Conservation (phyloP, 495 filamentous ascomycete genomes). For the Aspergillus heteromorphus region DNA sequence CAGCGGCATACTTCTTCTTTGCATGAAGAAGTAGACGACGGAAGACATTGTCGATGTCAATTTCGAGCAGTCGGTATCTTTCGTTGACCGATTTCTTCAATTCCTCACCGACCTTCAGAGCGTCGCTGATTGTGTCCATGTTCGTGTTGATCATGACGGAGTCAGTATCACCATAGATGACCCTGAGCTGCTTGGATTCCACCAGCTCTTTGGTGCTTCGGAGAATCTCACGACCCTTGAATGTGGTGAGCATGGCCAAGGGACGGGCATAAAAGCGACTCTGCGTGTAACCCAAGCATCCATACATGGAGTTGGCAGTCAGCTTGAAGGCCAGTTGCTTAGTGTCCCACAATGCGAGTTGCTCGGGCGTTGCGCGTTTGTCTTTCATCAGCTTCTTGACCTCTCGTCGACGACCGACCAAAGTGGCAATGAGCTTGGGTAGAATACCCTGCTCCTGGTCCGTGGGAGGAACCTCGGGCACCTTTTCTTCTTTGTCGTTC, state of each 20-base stretch:
- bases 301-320: slow-evolving; percentile 99
- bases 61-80: slow-evolving; percentile 82
- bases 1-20: slow-evolving; percentile 98
- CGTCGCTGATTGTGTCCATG: slow-evolving; percentile 86
- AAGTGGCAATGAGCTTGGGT: slow-evolving; percentile 80
- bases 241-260: slow-evolving; percentile 91
- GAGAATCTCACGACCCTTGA: slow-evolving; percentile 96
- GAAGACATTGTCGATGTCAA: slow-evolving; percentile 98
- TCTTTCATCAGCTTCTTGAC: slow-evolving; percentile 97
- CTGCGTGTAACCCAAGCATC: slow-evolving; percentile 91
- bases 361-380: slow-evolving; percentile 75
- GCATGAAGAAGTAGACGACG: slow-evolving; percentile 87
- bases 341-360: slow-evolving; percentile 95
- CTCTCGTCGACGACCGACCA: slow-evolving; percentile 79
- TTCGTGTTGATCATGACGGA: slow-evolving; percentile 99
- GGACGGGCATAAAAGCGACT: slow-evolving; percentile 96
- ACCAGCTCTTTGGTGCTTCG: slow-evolving; percentile 91
- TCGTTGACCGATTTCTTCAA: slow-evolving; percentile 83
- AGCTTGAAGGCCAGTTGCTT: slow-evolving; percentile 95
- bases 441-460: slow-evolving; percentile 74
- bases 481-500: slow-evolving; percentile 68
- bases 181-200: slow-evolving; percentile 77
- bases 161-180: slow-evolving; percentile 98
- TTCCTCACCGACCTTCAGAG: slow-evolving; percentile 78
- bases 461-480: slow-evolving; percentile 64